Percentiles rank a stretch among this genome's conserved stretches.
phyloP scores from a whole-genome alignment of 2,329 filamentous ascomycete species.

The Arthrocladium fulminans region DNA sequence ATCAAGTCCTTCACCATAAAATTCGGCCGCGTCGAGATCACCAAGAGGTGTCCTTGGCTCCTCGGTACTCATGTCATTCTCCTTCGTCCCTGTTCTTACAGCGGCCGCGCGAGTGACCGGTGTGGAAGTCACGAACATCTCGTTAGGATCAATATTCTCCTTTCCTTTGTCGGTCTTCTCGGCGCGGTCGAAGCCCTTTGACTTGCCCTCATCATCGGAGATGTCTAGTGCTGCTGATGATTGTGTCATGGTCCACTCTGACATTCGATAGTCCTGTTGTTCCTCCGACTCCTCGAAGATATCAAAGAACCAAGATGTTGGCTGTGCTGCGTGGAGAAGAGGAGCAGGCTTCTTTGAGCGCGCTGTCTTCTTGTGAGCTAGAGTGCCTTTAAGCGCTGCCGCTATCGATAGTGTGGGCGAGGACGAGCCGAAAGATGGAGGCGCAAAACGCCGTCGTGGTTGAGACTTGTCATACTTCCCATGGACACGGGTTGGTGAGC shows the following conservation, averaged over 20 bases:
- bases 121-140: slow-evolving; percentile 31
- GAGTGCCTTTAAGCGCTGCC: slow-evolving; percentile 69
- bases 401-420: slow-evolving; percentile 72
- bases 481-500: slow-evolving; percentile 58
- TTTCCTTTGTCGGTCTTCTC: slow-evolving; percentile 57
- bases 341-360: slow-evolving; percentile 27
- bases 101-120: slow-evolving; percentile 48
- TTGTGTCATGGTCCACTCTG: slow-evolving; percentile 59
- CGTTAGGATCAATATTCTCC: slow-evolving; percentile 76
- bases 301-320: slow-evolving; percentile 72
- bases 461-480: neutral
- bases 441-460: slow-evolving; percentile 64
- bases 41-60: slow-evolving; percentile 59
- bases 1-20: slow-evolving; percentile 58
- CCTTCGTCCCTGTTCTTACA: slow-evolving; percentile 5
- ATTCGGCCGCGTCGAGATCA: slow-evolving; percentile 59
- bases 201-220: slow-evolving; percentile 67
- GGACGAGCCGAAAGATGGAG: slow-evolving; percentile 51
- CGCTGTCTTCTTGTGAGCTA: slow-evolving; percentile 32
- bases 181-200: slow-evolving; percentile 25
- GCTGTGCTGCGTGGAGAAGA: slow-evolving; percentile 49
- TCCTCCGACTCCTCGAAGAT: slow-evolving; percentile 89
- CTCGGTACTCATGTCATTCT: slow-evolving; percentile 36
- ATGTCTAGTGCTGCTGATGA: slow-evolving; percentile 74
- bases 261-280: slow-evolving; percentile 78